Base-by-base conservation (phyloP, 257 asterid species). In the Nemophila menziesii region DNA sequence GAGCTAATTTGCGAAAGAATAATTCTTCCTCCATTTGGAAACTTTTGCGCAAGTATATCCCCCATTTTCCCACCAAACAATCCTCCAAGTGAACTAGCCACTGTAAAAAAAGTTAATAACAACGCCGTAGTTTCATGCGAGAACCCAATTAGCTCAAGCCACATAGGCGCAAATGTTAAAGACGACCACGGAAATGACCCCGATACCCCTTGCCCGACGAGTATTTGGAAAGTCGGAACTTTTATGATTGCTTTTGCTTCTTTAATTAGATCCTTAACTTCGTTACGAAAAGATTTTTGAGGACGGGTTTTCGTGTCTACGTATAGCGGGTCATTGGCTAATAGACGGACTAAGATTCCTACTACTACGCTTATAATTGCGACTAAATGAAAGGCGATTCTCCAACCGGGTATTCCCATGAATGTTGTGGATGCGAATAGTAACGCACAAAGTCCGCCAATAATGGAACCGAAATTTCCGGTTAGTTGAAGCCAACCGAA, bases 401-500 rank as follows among this genome's bases (percentile, higher is more conserved):
- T 68, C 97, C 97, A 87, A 22, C 95, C 97, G 0, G 90, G 71
- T 11, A 87, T 75, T 4, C 97, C 97, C 72, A 77, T 45, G 62
- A 80, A 49, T 2, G 93, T 38, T 2, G 78, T 54, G 33, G 82
- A 72, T 50, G 97, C 92, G 11, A 87, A 23, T 1, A 83, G 61
- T 19, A 80, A 71, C 1, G 95, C 70, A 15, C 67, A 4, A 11
- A 72, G 71, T 3, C 92, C 93, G 3, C 97, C 95, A 21, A 83
- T 63, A 9, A 78, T 75, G 39, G 92, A 66, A 16, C 97, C 97
- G 3, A 80, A 19, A 66, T 72, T 73, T 16, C 80, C 82, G 0
- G 93, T 84, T 18, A 84, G 22, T 11, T 71, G 78, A 14, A 89
- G 71, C 92, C 92, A 84, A 22, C 95, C 97, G 4, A 89, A 89